Conservation (phyloP, 495 filamentous ascomycete species). For the Penicillium samsonianum region DNA sequence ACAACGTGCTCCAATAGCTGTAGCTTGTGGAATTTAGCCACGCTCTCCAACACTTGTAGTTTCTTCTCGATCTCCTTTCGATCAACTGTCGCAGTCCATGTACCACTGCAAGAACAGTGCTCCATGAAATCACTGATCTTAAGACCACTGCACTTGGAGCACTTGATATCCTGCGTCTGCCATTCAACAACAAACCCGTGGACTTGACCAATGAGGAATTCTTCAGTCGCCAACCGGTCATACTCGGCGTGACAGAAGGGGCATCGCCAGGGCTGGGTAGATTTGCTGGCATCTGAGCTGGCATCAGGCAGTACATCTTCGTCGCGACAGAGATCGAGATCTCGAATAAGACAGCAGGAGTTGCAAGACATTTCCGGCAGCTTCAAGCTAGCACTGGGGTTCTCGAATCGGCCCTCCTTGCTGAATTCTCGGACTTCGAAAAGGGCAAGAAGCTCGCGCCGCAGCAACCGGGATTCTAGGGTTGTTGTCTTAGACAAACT, state of each 20-base stretch:
- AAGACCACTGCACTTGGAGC: conserved; percentile 53
- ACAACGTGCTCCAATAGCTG: conserved; percentile 78
- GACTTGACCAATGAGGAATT: conserved; percentile 75
- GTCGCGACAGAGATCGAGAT: conserved; percentile 94
- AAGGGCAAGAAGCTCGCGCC: conserved; percentile 83
- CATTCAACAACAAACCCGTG: conserved; percentile 75
- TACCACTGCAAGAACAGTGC: conserved; percentile 89
- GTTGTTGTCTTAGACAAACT: conserved; percentile 78
- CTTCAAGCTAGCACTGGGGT: conserved; percentile 75
- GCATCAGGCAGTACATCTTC: conserved; percentile 70
- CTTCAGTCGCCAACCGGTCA: conserved; percentile 76
- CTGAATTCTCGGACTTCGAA: conserved; percentile 96
- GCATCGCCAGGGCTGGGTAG: conserved; percentile 70
- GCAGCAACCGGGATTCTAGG: conserved; percentile 79
- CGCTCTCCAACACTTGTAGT: conserved; percentile 68
- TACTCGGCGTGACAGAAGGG: conserved; percentile 74
- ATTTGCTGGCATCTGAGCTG: conserved; percentile 36
- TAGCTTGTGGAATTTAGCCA: conserved; percentile 76
- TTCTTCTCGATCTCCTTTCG: conserved; percentile 65
- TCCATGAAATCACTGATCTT: conserved; percentile 94
- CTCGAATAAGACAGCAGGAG: conserved; percentile 81
- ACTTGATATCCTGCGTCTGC: conserved; percentile 89
- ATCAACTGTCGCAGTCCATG: conserved; percentile 72
- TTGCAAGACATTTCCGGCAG: conserved; percentile 78
- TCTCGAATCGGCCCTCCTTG: conserved; percentile 80